Conservation (phyloP, 2,329 filamentous ascomycete genomes). For the Fusarium poae region DNA sequence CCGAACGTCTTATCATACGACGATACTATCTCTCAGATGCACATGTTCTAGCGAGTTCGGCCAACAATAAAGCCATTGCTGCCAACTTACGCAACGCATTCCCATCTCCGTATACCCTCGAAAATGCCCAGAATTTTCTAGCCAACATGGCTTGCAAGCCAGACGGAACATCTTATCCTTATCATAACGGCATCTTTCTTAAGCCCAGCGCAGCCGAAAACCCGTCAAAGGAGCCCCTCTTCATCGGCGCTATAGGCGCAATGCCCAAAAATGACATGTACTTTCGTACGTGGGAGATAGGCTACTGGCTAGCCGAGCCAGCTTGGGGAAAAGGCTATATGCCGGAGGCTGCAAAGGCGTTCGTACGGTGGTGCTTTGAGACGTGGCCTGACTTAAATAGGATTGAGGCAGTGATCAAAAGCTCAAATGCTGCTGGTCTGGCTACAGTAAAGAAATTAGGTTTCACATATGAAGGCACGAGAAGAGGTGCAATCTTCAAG, state of each 20-base stretch:
- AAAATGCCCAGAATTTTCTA: slow-evolving; percentile 57
- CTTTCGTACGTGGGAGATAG: slow-evolving; percentile 61
- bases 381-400: slow-evolving; percentile 57
- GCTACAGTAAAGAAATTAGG: slow-evolving; percentile 60
- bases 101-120: slow-evolving; percentile 60
- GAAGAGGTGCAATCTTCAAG: slow-evolving; percentile 59
- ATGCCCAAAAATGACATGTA: slow-evolving; percentile 55
- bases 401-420: slow-evolving; percentile 57
- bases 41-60: slow-evolving; percentile 50
- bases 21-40: slow-evolving; percentile 58
- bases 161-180: slow-evolving; percentile 44
- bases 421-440: slow-evolving; percentile 57
- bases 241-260: slow-evolving; percentile 60
- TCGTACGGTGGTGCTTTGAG: slow-evolving; percentile 61
- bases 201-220: slow-evolving; percentile 49
- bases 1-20: slow-evolving; percentile 57
- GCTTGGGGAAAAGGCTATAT: slow-evolving; percentile 62
- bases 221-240: slow-evolving; percentile 42
- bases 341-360: slow-evolving; percentile 56
- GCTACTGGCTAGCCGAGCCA: slow-evolving; percentile 61
- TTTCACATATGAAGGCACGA: slow-evolving; percentile 59
- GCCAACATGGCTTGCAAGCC: slow-evolving; percentile 23
- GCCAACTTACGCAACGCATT: slow-evolving; percentile 60
- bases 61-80: slow-evolving; percentile 56
- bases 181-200: slow-evolving; percentile 55